Evolutionary conservation across 441 rosid genomes (phyloP).

Genomic region (Adansonia grandidieri): DNA sequence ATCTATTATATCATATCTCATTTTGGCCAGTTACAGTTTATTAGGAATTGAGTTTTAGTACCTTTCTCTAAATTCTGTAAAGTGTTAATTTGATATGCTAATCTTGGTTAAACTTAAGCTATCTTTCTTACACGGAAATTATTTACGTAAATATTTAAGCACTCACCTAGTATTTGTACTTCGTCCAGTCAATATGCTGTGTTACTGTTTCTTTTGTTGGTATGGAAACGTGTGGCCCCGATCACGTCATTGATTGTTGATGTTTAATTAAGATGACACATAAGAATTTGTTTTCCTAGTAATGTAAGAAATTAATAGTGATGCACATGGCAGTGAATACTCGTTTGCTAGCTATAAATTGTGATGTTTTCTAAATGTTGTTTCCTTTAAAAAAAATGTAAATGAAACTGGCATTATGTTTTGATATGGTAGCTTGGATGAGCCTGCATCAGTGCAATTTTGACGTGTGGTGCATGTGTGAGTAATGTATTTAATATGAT

Average conservation of each 20-base stretch:
- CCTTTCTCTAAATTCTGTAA: neutral
- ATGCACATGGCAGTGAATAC: neutral
- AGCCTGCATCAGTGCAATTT: constrained; percentile 1
- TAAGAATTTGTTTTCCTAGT: neutral
- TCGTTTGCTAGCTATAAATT: neutral
- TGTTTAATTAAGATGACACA: neutral
- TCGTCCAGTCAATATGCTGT: neutral
- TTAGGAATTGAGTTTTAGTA: neutral
- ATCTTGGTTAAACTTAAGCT: neutral
- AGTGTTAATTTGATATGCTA: constrained; percentile 3
- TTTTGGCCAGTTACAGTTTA: neutral
- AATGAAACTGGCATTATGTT: neutral
- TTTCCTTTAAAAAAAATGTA: neutral
- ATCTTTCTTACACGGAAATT: neutral
- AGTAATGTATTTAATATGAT: neutral
- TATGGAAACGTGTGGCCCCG: neutral
- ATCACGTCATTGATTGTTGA: neutral
- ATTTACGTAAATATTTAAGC: neutral
- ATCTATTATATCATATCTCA: neutral
- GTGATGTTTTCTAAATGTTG: neutral
- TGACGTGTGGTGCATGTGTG: neutral
- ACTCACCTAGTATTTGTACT: neutral
- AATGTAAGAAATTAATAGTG: neutral
- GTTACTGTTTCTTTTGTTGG: neutral
- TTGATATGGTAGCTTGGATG: neutral